Percentiles rank a stretch among this genome's conserved stretches.
These are phyloP conservation scores for Podaxis sp. DNA, from an alignment of 768 basidiomycete genomes.

Conservation along the genomic window DNA sequence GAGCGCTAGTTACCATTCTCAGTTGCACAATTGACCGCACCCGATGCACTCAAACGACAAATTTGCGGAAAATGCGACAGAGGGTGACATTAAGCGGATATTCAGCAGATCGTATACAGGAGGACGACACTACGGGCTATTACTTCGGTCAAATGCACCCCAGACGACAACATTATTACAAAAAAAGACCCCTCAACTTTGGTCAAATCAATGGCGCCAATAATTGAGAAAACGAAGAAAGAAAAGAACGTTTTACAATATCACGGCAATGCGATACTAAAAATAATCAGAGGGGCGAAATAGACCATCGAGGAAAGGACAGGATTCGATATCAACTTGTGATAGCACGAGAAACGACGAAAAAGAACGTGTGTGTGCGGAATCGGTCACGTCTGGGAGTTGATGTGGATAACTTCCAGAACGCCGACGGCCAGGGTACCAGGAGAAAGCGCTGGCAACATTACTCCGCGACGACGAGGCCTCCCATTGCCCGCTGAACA, in stretches of 20 bases:
- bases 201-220: conserved; percentile 7
- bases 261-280: background rate
- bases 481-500: conserved; percentile 75
- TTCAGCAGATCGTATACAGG: conserved; percentile 12
- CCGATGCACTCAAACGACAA: background rate
- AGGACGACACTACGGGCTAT: conserved; percentile 7
- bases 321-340: conserved; percentile 16
- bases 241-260: background rate
- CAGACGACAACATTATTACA: background rate
- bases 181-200: background rate
- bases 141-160: conserved; percentile 11
- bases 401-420: background rate
- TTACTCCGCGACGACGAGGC: conserved; percentile 74
- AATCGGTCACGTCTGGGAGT: conserved; percentile 1
- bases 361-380: conserved; percentile 11
- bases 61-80: background rate
- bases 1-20: background rate
- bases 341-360: conserved; percentile 12
- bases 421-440: background rate
- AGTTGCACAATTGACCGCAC: background rate
- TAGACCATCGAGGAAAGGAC: conserved; percentile 16
- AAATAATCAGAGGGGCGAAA: conserved; percentile 1
- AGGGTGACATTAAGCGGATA: conserved; percentile 1
- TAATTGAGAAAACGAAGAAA: background rate
- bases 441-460: conserved; percentile 5